Conservation (phyloP, 306 rosid genomes). For the Trifolium subterraneum region DNA sequence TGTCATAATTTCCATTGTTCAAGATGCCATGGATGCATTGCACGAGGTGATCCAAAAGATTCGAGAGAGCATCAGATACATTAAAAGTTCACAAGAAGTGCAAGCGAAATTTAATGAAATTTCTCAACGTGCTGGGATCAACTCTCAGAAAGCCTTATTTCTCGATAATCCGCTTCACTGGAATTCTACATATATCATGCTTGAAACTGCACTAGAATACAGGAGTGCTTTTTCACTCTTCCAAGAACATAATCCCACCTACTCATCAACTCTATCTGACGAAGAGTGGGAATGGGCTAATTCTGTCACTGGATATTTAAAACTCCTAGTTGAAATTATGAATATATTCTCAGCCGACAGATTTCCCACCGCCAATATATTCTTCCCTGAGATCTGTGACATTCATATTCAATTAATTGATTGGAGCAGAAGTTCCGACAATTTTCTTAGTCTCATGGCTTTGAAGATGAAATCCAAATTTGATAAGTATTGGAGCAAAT, state of each 20-base stretch:
- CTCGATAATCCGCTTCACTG: slow-evolving; percentile 73
- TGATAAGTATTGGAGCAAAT: slow-evolving; percentile 94
- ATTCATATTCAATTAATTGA: slow-evolving; percentile 84
- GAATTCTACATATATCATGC: slow-evolving; percentile 82
- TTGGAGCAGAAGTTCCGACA: slow-evolving; percentile 86
- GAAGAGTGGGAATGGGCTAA: slow-evolving; percentile 82
- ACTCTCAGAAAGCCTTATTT: slow-evolving; percentile 59
- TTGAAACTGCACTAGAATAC: slow-evolving; percentile 82
- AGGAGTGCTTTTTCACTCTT: slow-evolving; percentile 68
- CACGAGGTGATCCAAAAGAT: slow-evolving; percentile 75
- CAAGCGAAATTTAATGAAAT: slow-evolving; percentile 78
- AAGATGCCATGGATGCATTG: slow-evolving; percentile 69
- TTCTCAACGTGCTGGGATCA: slow-evolving; percentile 69
- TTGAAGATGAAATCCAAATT: slow-evolving; percentile 79
- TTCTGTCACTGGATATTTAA: slow-evolving; percentile 66
- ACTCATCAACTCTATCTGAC: slow-evolving; percentile 63
- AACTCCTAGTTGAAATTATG: slow-evolving; percentile 79
- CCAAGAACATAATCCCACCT: slow-evolving; percentile 72
- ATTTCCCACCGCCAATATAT: slow-evolving; percentile 77
- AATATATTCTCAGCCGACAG: slow-evolving; percentile 67
- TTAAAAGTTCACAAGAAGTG: slow-evolving; percentile 75
- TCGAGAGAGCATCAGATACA: slow-evolving; percentile 69
- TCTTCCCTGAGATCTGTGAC: slow-evolving; percentile 90
- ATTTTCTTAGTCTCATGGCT: slow-evolving; percentile 70
- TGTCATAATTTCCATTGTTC: slow-evolving; percentile 65